Base-by-base conservation (phyloP, 352 stramenopile species). In the Phytophthora ohioensis region DNA sequence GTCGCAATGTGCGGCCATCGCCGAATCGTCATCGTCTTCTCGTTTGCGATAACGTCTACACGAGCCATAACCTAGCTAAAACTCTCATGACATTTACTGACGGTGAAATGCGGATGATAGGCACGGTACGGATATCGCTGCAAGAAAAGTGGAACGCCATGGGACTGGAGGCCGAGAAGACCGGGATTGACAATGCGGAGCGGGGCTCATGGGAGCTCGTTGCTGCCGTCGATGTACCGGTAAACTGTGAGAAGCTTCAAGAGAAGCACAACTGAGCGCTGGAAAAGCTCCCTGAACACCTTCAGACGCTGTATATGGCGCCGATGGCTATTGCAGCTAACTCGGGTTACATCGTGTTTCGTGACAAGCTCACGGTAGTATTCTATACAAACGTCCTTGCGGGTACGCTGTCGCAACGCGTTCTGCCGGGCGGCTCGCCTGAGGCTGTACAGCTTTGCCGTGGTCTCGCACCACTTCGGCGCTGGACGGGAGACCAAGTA, bases 311-410 rank as follows among this genome's bases (percentile, higher is more conserved):
- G 2, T 65, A 65, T 38, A n/a, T 38, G 12, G 8, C 47, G 3
- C 47, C 47, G 8, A 49, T 38, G 2, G 53, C 30, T 12, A 27
- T 58, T 35, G 58, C 47, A 5, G 8, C 9, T 5, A 67, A 57
- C 4, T 47, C 47, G 8, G 47, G 58, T 35, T 59, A 59, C 32
- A 36, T 58, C 17, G 38, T 54, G 21, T 58, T 59, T 38, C 47
- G 32, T 3, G 48, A 67, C 21, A 58, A 58, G 39, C 7, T 15
- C 3, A 59, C 49, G 4, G 59, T 67, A 0, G 27, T 67, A 5
- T 67, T 67, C n/a, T 67, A 67, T 17, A 53, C 59, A 13, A 67
- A 67, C 17, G 41, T 59, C 17, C 32, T 67, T 3, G 59, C 38
- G 10, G 59, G 48, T 11, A 67, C 59, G 3, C 59, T 49, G 15